A percentile compares a stretch with the other conserved stretches of the same genome.
Evolutionary conservation across 2,329 filamentous ascomycete species (phyloP).

Genomic region (Colletotrichum kahawae): DNA sequence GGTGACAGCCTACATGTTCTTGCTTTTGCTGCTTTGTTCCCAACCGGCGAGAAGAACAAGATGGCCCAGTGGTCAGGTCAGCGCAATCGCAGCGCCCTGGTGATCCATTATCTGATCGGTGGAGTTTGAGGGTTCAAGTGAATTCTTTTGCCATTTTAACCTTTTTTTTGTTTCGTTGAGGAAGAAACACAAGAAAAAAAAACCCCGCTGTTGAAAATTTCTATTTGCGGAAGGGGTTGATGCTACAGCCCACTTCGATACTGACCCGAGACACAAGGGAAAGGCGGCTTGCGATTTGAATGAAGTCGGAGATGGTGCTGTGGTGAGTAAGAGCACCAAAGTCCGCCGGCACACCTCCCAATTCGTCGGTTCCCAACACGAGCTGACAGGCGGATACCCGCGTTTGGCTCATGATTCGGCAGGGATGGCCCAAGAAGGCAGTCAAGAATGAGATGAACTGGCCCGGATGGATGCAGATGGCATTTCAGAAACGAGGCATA

Average conservation of each 20-base stretch:
- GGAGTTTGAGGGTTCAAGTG: background rate
- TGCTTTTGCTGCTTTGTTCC: background rate
- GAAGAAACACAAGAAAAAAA: too few species aligned
- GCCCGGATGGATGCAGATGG: background rate
- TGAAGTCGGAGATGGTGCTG: background rate
- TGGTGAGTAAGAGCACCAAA: background rate
- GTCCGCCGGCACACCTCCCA: background rate
- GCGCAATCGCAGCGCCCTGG: background rate
- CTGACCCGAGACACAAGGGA: background rate
- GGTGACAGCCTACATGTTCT: background rate
- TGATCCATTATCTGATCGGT: background rate
- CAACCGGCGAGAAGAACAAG: background rate
- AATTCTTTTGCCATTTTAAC: background rate
- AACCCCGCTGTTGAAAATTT: background rate
- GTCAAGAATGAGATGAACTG: conserved; percentile 9
- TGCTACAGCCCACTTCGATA: background rate
- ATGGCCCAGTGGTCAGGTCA: background rate
- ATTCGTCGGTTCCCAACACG: background rate
- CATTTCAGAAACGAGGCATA: background rate
- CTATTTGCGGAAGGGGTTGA: background rate
- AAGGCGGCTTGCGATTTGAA: background rate
- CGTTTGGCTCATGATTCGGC: background rate
- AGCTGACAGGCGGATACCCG: background rate
- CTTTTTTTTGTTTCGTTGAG: background rate
- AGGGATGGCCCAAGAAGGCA: conserved; percentile 1